Evolutionary conservation across 257 asterid genomes (phyloP).

Genomic region (Oldenlandia corymbosa): DNA sequence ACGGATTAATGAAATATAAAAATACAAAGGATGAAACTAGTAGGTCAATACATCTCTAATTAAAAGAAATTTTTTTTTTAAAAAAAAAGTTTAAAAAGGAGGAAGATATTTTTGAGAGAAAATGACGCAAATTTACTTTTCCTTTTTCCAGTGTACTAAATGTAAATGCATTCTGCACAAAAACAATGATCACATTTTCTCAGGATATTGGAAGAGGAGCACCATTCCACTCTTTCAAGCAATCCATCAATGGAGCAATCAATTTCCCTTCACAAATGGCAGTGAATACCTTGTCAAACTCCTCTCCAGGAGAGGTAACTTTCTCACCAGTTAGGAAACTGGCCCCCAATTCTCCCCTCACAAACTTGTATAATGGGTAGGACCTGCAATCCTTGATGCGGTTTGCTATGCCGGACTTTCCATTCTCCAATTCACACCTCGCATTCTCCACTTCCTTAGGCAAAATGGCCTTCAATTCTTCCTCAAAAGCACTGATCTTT

Average conservation of each 20-base stretch:
- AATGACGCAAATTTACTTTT: neutral
- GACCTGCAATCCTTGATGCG: slow-evolving; percentile 26
- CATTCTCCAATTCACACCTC: slow-evolving; percentile 20
- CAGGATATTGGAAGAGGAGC: slow-evolving; percentile 23
- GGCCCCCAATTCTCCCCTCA: slow-evolving; percentile 19
- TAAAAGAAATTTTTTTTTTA: too few species aligned
- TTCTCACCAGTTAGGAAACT: slow-evolving; percentile 25
- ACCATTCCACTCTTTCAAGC: slow-evolving; percentile 30
- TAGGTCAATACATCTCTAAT: too few species aligned
- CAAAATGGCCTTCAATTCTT: slow-evolving; percentile 19
- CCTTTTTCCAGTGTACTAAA: neutral
- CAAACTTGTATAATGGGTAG: slow-evolving; percentile 21
- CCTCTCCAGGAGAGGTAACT: slow-evolving; percentile 27
- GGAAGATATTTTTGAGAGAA: too few species aligned
- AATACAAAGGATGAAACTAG: slow-evolving; percentile 7
- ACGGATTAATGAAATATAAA: neutral
- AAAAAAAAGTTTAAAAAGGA: too few species aligned
- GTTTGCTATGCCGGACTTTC: slow-evolving; percentile 9
- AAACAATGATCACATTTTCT: neutral
- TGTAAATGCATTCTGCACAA: neutral
- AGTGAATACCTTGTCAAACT: slow-evolving; percentile 27
- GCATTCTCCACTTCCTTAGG: slow-evolving; percentile 27
- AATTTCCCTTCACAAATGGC: slow-evolving; percentile 24
- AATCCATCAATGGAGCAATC: slow-evolving; percentile 30
- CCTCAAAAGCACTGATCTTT: slow-evolving; percentile 21